Base-by-base conservation (phyloP, 164 flowering plant genomes). In the Warburgia ugandensis region DNA sequence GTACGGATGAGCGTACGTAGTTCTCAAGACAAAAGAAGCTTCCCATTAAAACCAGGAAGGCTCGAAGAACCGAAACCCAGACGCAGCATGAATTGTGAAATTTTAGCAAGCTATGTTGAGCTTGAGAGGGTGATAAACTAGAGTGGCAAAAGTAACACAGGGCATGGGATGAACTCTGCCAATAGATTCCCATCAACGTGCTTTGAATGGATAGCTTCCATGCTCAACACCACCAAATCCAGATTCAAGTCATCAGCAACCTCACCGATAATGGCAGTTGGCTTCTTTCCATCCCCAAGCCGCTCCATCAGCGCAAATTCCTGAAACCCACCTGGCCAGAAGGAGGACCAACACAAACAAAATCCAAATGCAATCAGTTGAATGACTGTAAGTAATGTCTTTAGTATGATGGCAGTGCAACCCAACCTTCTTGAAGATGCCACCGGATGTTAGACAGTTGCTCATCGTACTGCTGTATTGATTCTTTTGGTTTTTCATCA, bases 191-290 rank as follows among this genome's bases (percentile, higher is more conserved):
- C 97, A 68, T 91, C 97, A 20, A 91, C 85, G 49, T 84, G 89
- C 79, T 91, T 91, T 20, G 97, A 81, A 54, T 91, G 97, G 56
- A 91, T 83, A 27, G 96, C 89, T 54, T 91, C 97, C 97, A 91
- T 91, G 77, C 97, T 91, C 58, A 91, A 62, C 39, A 91, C 75
- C 1, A 87, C 97, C 38, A 91, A 60, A 71, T 91, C 97, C 70
- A 84, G 58, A 51, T 68, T 79, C 66, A 91, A 71, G 23, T 91
- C 97, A 57, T 91, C 97, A 8, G 97, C 96, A 45, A 91, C 85
- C 68, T 91, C 97, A 17, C 97, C 97, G 41, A 91, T 91, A 44
- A 91, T 79, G 35, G 97, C 96, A 21, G 97, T 86, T 21, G 90
- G 84, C 66, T 84, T 83, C 59, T 57, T 84, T 35, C 92, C 95